Evolutionary conservation across 163 green algal species (phyloP), one percentile per base, ranked within the genome.

Genomic region (Picocystis sp.): DNA sequence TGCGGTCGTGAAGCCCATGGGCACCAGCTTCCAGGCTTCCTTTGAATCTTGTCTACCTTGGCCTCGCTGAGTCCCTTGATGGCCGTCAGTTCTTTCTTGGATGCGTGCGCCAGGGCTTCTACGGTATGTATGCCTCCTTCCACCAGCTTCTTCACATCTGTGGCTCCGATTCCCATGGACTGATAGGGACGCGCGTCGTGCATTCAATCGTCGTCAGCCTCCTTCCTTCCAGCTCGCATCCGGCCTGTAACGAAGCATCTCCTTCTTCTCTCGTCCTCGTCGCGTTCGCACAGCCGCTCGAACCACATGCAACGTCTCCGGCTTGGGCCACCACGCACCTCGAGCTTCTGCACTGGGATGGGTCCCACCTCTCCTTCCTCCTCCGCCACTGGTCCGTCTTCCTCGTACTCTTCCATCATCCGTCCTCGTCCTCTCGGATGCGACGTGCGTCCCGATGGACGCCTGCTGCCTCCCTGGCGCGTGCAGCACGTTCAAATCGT

Each of bases 51-150:
- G 10, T 88, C 76, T 9, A 92, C 82, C 57, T 99, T 99, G 19
- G 76, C 77, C 50, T 98, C 89, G 60, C 84, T 95, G 24, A 99
- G 65, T 42, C 91, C 91, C 56, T 97, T 97, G 66, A 99, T 87
- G 13, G 69, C 62, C 2, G 65, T 55, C 3, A 99, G 73, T 52
- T 94, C 78, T 22, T 78, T 81, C 63, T 81, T 90, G 19, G 79
- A 67, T 3, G 81, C 71, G 64, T 87, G 76, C 5, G 86, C 81
- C 5, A 97, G 55, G 19, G 65, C 61, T 47, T 94, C 85, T 3
- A 94, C 68, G 0, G 85, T 92, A 64, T 87, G 63, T 0, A 84
- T 55, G 21, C 83, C 83, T 41, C 69, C 83, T 9, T 95, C 89
- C n/a, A 76, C 80, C 2, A 97, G 74, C 66, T 96, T 97, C 62